Percentiles rank a stretch among this genome's conserved stretches.
These are phyloP conservation scores for Candida alai DNA, from an alignment of 805 yeast species.

Conservation along the genomic window DNA sequence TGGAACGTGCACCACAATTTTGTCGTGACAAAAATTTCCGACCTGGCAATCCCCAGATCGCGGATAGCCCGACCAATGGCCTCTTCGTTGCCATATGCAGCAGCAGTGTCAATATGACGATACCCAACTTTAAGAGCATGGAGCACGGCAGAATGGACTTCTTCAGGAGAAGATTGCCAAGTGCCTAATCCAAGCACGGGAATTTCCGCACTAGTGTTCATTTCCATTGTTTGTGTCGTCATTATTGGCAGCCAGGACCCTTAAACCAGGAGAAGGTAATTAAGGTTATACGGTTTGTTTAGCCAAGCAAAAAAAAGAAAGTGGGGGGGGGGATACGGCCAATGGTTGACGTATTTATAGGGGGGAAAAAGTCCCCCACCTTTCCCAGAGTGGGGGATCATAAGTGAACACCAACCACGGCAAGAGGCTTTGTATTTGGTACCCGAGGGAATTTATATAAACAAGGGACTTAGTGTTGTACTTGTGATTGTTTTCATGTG, in stretches of 20 bases:
- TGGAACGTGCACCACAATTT: slow-evolving; percentile 60
- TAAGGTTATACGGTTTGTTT: too few relatives aligned
- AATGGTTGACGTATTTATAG: background rate
- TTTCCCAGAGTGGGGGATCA: too few relatives aligned
- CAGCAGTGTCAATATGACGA: slow-evolving; percentile 75
- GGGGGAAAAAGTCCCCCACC: too few relatives aligned
- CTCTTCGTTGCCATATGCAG: slow-evolving; percentile 60
- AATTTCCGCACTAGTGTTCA: slow-evolving; percentile 58
- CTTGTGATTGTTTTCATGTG: background rate
- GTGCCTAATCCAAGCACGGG: slow-evolving; percentile 73
- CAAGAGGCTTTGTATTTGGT: too few relatives aligned
- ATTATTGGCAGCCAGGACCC: too few relatives aligned
- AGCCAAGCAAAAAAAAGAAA: too few relatives aligned
- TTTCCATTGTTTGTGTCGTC: slow-evolving; percentile 24
- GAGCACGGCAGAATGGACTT: slow-evolving; percentile 52
- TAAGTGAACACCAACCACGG: too few relatives aligned
- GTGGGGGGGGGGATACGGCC: slow-evolving; percentile 31
- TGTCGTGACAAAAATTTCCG: slow-evolving; percentile 65
- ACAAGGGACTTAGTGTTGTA: too few relatives aligned
- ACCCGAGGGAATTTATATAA: too few relatives aligned
- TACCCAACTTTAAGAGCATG: slow-evolving; percentile 62
- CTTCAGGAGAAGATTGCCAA: slow-evolving; percentile 55
- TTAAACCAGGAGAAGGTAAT: too few relatives aligned
- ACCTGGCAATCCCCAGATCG: slow-evolving; percentile 59
- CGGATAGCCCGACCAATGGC: slow-evolving; percentile 53